These are phyloP conservation scores for Cylindrotheca fusiformis DNA, from an alignment of 108 stramenopile species.

Conservation along the genomic window DNA sequence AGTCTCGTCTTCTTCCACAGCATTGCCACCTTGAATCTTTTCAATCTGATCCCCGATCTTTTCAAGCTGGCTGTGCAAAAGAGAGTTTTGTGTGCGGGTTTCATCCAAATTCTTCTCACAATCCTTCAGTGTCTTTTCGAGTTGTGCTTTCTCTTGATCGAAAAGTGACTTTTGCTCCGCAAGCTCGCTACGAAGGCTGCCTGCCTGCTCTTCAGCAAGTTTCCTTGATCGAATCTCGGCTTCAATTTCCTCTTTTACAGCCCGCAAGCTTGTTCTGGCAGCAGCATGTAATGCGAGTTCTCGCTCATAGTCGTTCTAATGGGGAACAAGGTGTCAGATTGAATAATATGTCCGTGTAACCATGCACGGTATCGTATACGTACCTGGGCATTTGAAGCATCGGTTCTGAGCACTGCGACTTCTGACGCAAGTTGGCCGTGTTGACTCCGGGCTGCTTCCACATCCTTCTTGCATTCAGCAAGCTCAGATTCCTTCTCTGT, in stretches of 20 bases:
- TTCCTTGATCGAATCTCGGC: constrained; percentile 44
- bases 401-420: constrained; percentile 45
- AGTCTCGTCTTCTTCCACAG: constrained; percentile 21
- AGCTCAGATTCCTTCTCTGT: constrained; percentile 42
- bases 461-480: constrained; percentile 45
- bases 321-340: too few species aligned
- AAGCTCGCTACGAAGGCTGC: constrained; percentile 38
- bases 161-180: constrained; percentile 43
- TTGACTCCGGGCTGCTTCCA: constrained; percentile 40
- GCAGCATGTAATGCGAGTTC: constrained; percentile 80
- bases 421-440: constrained; percentile 50
- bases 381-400: constrained; percentile 22
- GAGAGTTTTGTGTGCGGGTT: constrained; percentile 61
- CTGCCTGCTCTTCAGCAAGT: constrained; percentile 48
- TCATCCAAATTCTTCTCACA: constrained; percentile 58
- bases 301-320: constrained; percentile 76
- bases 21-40: constrained; percentile 36
- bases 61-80: constrained; percentile 79
- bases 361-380: not conserved
- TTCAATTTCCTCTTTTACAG: constrained; percentile 55
- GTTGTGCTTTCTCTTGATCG: constrained; percentile 51
- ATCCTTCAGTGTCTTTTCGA: constrained; percentile 40
- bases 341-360: constrained; percentile 11
- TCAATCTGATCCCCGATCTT: constrained; percentile 57
- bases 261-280: constrained; percentile 65